Conservation (phyloP, 2,329 filamentous ascomycete species). For the Geosmithia putterillii region DNA sequence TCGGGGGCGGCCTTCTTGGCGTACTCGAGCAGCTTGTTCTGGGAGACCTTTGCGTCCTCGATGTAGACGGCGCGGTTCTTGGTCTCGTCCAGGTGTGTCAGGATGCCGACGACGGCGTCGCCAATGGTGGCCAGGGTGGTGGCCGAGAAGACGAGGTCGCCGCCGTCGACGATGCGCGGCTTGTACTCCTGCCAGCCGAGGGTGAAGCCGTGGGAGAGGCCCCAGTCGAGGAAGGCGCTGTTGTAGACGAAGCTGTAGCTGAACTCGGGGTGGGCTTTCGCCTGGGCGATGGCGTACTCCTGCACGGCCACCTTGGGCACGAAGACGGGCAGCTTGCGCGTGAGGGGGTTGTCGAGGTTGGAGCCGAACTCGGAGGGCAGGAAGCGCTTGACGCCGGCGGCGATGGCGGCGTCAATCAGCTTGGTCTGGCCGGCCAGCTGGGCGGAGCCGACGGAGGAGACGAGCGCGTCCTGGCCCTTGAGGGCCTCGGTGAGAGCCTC, state of each 20-base stretch:
- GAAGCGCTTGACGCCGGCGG: slow-evolving; percentile 48
- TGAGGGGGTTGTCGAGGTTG: slow-evolving; percentile 18
- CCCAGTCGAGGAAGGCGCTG: slow-evolving; percentile 49
- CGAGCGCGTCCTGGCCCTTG: slow-evolving; percentile 42
- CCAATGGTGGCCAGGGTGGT: slow-evolving; percentile 35
- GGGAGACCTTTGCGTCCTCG: slow-evolving; percentile 29
- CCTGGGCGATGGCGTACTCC: slow-evolving; percentile 25
- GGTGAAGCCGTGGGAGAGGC: slow-evolving; percentile 26
- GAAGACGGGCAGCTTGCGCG: slow-evolving; percentile 35
- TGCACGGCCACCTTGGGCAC: slow-evolving; percentile 31
- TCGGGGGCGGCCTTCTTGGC: slow-evolving; percentile 34
- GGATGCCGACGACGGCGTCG: slow-evolving; percentile 32
- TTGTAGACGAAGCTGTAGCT: slow-evolving; percentile 43
- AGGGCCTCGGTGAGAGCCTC: slow-evolving; percentile 37
- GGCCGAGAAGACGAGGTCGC: slow-evolving; percentile 31
- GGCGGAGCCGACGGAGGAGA: slow-evolving; percentile 22
- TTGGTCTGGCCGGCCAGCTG: slow-evolving; percentile 23
- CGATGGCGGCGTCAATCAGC: slow-evolving; percentile 45
- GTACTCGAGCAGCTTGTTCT: slow-evolving; percentile 28
- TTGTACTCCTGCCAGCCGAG: slow-evolving; percentile 25
- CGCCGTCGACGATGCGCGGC: slow-evolving; percentile 34
- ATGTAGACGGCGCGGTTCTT: slow-evolving; percentile 36
- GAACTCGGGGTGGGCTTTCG: slow-evolving; percentile 26
- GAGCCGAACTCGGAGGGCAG: slow-evolving; percentile 45
- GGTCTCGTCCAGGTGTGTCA: slow-evolving; percentile 37